Evolutionary conservation across 1,284 basidiomycete genomes (phyloP), one percentile per base, ranked within the genome.

Genomic region (Schizophyllum amplum): DNA sequence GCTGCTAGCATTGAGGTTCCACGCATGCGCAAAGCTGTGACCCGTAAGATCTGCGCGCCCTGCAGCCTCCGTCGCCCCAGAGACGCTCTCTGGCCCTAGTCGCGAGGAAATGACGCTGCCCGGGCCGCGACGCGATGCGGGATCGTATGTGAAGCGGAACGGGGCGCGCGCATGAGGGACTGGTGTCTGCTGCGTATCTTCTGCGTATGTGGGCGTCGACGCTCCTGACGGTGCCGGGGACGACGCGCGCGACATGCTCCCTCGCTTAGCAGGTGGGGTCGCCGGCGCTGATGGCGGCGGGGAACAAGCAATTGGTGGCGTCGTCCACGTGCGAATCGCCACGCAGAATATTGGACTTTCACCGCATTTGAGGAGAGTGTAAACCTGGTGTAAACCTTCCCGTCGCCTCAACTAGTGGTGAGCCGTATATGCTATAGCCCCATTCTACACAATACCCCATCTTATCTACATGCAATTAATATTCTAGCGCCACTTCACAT

Each of bases 31-130:
- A 20, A 50, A 50, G 24, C 48, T 50, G 13, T 50, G 68, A 17
- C 69, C 65, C 24, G 72, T 70, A 66, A 83, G 81, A 63, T 81
- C 75, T 67, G 83, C 82, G 7, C 73, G 79, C 55, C 75, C 77
- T 58, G 78, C 72, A 15, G 77, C 79, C 60, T 86, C 80, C 21
- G 84, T 84, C 0, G 84, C 82, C 50, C 80, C 86, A 7, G 85
- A 82, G 49, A 86, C 74, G 68, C 86, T 86, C 55, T 79, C 81
- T 51, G 85, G 83, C 7, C 84, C 83, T 58, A 69, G 76, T 54
- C 70, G 72, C 53, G 77, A 74, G 54, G 77, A 66, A n/a, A 42
- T 42, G 33, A 42, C 33, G 33, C 33, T 42, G 33, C 33, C 33
- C 13, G 33, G 33, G 13, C 33, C 33, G 33, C 33, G 33, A 42